phyloP scores from a whole-genome alignment of 164 flowering plant species.

The Chimonanthus praecox region DNA sequence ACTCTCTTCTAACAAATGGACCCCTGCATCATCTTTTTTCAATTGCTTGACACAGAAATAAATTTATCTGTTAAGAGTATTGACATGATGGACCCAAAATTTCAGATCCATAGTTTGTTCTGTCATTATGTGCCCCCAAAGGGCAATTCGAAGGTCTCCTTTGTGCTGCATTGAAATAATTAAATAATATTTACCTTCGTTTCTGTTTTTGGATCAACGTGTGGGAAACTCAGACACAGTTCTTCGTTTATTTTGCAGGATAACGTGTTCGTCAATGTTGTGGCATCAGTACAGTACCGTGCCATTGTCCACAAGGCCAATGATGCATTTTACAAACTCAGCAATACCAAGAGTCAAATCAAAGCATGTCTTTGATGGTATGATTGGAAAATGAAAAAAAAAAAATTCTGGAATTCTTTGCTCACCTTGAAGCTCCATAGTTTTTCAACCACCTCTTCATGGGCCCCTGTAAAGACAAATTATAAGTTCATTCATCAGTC shows the following conservation, averaged over 20 bases:
- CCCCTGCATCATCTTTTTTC: background rate
- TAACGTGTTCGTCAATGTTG: constrained; percentile 78
- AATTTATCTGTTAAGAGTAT: background rate
- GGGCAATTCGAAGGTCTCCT: no score
- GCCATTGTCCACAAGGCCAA: constrained; percentile 57
- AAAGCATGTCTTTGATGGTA: constrained; percentile 84
- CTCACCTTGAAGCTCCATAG: no score
- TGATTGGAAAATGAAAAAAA: background rate
- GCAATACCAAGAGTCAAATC: constrained; percentile 57
- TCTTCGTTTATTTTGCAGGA: constrained; percentile 37
- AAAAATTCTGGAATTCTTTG: background rate
- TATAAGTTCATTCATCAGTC: background rate
- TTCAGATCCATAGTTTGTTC: background rate
- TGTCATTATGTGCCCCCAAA: background rate
- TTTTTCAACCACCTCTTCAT: no score
- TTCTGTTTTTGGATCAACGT: no score
- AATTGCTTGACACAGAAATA: background rate
- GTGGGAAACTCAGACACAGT: no score
- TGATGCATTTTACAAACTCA: constrained; percentile 75
- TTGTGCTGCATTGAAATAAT: background rate
- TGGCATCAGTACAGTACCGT: constrained; percentile 68
- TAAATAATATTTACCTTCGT: background rate
- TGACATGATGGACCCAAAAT: background rate
- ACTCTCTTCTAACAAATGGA: background rate
- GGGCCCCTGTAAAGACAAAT: no score